Percentiles rank a stretch among this genome's conserved stretches.
Evolutionary conservation across 164 flowering plant genomes (phyloP).

Genomic region (Liquidambar formosana): DNA sequence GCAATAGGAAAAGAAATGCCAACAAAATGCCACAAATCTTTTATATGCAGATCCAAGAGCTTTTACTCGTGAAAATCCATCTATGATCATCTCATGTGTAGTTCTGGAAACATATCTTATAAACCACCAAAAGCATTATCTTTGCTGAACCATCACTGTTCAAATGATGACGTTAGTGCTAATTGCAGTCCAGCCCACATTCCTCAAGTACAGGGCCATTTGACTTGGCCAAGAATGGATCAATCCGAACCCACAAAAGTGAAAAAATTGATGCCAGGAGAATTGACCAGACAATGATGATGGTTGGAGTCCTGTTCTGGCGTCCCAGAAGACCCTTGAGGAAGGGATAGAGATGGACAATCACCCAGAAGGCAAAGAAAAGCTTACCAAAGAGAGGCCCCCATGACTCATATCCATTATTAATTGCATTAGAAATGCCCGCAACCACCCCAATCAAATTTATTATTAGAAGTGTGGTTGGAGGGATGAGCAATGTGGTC

Average conservation of each 20-base stretch:
- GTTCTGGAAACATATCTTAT: not conserved
- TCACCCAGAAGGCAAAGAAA: conserved; percentile 69
- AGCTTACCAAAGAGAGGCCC: conserved; percentile 69
- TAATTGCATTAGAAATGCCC: conserved; percentile 64
- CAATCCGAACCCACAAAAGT: conserved; percentile 64
- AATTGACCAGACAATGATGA: conserved; percentile 65
- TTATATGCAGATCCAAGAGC: not conserved
- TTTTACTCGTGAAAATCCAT: not conserved
- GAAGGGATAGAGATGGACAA: conserved; percentile 67
- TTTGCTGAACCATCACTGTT: no score
- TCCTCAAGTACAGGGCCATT: conserved; percentile 52
- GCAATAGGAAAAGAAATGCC: not conserved
- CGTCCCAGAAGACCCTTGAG: conserved; percentile 64
- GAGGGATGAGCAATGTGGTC: conserved; percentile 67
- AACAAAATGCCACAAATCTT: not conserved
- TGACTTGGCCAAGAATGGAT: conserved; percentile 55
- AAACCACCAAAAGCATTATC: not conserved
- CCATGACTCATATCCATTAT: conserved; percentile 72
- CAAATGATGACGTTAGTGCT: not conserved
- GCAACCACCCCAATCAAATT: conserved; percentile 66
- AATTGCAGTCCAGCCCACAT: conserved; percentile 62
- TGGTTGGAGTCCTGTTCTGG: conserved; percentile 62
- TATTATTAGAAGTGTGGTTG: conserved; percentile 56
- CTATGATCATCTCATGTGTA: not conserved
- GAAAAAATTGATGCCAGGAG: conserved; percentile 71